Evolutionary conservation across 2,329 filamentous ascomycete species (phyloP).

Genomic region (Paraphaeosphaeria sporulosa): DNA sequence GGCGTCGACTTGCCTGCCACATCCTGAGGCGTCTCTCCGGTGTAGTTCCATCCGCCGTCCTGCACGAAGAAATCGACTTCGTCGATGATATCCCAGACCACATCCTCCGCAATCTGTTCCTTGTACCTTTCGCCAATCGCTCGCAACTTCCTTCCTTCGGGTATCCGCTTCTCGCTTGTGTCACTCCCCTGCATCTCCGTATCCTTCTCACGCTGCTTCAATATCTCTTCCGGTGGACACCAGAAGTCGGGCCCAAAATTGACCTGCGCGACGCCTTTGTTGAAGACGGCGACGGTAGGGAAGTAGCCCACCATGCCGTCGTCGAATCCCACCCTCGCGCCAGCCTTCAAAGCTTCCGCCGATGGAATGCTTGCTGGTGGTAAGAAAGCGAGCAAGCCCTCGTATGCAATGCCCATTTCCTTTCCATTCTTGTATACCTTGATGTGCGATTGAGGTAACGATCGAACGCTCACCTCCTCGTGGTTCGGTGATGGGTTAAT

Average conservation of each 20-base stretch:
- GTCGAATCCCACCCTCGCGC: slow-evolving; percentile 85
- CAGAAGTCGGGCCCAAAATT: slow-evolving; percentile 96
- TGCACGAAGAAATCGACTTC: slow-evolving; percentile 90
- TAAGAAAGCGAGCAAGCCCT: slow-evolving; percentile 86
- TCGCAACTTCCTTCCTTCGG: slow-evolving; percentile 53
- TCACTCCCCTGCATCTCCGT: slow-evolving; percentile 38
- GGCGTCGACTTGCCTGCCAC: slow-evolving; percentile 46
- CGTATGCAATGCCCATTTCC: slow-evolving; percentile 85
- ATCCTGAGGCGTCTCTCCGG: slow-evolving; percentile 43
- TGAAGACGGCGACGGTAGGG: slow-evolving; percentile 89
- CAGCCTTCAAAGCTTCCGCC: slow-evolving; percentile 71
- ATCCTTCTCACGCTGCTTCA: slow-evolving; percentile 48
- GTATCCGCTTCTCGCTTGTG: slow-evolving; percentile 22
- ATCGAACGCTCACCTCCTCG: slow-evolving; percentile 76
- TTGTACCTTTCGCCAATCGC: slow-evolving; percentile 81
- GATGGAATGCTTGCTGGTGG: slow-evolving; percentile 84
- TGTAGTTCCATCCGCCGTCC: slow-evolving; percentile 61
- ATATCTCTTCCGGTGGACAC: slow-evolving; percentile 75
- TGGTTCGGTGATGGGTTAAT: slow-evolving; percentile 81
- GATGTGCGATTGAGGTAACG: slow-evolving; percentile 84
- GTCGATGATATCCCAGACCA: slow-evolving; percentile 91
- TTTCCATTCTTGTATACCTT: slow-evolving; percentile 88
- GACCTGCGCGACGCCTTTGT: slow-evolving; percentile 87
- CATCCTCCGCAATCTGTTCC: slow-evolving; percentile 93
- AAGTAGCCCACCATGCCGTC: slow-evolving; percentile 97